phyloP scores from a whole-genome alignment of 768 basidiomycete species.

The Boletus speciosus region DNA sequence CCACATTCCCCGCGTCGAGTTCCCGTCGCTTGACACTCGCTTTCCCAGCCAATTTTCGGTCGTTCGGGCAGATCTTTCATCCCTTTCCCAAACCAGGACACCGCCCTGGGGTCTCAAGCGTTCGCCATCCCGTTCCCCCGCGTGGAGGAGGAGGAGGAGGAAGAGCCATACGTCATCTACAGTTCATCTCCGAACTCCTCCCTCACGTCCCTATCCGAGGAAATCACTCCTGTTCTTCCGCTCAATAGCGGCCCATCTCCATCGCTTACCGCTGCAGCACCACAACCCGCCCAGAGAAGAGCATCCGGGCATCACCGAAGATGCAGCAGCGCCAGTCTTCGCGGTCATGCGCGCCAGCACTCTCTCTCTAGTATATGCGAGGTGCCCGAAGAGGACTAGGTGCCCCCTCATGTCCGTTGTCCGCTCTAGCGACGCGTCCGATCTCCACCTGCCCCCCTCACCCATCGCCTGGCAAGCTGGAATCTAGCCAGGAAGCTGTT shows the following conservation, averaged over 20 bases:
- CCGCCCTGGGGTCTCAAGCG: background rate
- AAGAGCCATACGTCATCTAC: conserved; percentile 33
- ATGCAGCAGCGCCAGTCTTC: conserved; percentile 30
- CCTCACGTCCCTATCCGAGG: conserved; percentile 32
- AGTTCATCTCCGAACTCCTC: conserved; percentile 33
- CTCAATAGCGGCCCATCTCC: conserved; percentile 14
- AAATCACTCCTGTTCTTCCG: conserved; percentile 25
- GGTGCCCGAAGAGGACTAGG: conserved; percentile 32
- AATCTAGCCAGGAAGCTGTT: conserved; percentile 7
- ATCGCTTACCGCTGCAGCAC: conserved; percentile 4
- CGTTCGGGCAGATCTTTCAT: conserved; percentile 9
- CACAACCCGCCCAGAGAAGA: conserved; percentile 15
- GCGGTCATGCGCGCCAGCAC: conserved; percentile 30
- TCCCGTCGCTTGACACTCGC: background rate
- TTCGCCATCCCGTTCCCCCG: conserved; percentile 26
- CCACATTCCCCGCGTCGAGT: background rate
- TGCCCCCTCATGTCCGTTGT: background rate
- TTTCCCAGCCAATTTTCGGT: conserved; percentile 20
- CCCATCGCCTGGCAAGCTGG: conserved; percentile 20
- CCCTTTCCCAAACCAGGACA: conserved; percentile 11
- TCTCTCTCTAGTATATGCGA: conserved; percentile 33
- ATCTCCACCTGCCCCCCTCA: background rate
- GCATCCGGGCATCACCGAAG: conserved; percentile 27
- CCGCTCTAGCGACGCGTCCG: background rate
- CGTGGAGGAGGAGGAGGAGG: conserved; percentile 28